A percentile compares a stretch with the other conserved stretches of the same genome.
Evolutionary conservation across 148 eudicot species (phyloP).

Genomic region (Chenopodium quinoa): DNA sequence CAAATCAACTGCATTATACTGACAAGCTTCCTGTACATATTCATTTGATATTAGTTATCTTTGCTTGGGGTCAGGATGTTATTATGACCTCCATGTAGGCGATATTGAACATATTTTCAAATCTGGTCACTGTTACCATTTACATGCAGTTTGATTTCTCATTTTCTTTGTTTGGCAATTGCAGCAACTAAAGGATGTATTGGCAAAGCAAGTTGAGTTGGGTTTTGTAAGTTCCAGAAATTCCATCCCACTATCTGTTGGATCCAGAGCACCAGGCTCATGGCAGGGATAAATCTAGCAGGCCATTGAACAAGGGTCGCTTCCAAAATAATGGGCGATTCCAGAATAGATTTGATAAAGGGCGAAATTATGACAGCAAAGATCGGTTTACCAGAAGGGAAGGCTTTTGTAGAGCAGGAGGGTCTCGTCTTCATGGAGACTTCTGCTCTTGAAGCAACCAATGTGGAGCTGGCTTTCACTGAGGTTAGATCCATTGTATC

Average conservation of each 20-base stretch:
- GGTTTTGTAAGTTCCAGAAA: conserved; percentile 94
- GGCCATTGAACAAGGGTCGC: conserved; percentile 37
- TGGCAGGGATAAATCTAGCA: conserved; percentile 34
- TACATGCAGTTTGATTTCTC: background rate
- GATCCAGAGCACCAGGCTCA: conserved; percentile 46
- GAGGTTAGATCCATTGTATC: too few species aligned
- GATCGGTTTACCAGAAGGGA: conserved; percentile 20
- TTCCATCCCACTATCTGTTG: conserved; percentile 66
- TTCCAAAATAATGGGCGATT: conserved; percentile 60
- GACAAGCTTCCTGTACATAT: too few species aligned
- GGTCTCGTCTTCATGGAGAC: too few species aligned
- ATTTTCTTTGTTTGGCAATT: conserved; percentile 1
- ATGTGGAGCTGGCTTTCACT: too few species aligned
- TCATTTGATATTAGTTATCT: too few species aligned
- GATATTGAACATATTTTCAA: background rate
- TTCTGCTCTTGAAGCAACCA: too few species aligned
- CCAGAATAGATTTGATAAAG: conserved; percentile 52
- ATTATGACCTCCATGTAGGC: too few species aligned
- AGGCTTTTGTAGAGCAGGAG: too few species aligned
- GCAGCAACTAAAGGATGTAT: conserved; percentile 89
- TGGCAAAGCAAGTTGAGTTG: conserved; percentile 84
- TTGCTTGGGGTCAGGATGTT: too few species aligned
- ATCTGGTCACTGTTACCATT: background rate
- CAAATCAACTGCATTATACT: too few species aligned
- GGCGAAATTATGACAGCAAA: conserved; percentile 42